These are phyloP conservation scores for Pilasporangium apinafurcum DNA, from an alignment of 352 stramenopile genomes.

Conservation along the genomic window DNA sequence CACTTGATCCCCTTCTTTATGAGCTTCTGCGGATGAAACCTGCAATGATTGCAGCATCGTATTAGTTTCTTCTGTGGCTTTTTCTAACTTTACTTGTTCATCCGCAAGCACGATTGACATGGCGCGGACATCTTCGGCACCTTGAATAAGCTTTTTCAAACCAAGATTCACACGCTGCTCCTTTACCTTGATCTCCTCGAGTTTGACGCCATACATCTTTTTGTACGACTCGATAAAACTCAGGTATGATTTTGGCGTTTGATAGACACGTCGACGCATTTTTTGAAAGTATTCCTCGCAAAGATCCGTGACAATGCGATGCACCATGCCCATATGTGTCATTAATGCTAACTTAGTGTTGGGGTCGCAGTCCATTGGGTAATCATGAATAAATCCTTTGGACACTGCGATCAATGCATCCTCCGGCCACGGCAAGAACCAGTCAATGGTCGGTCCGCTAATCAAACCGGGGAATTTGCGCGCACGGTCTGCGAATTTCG, in stretches of 20 bases:
- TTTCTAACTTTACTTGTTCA: constrained; percentile 95
- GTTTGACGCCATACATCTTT: constrained; percentile 93
- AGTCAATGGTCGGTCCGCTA: constrained; percentile 97
- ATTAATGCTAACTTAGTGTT: constrained; percentile 88
- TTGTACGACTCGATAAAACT: constrained; percentile 99
- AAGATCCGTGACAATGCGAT: constrained; percentile 95
- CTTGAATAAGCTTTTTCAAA: constrained; percentile 97
- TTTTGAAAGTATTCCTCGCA: constrained; percentile 98
- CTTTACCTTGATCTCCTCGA: constrained; percentile 95
- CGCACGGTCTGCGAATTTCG: constrained; percentile 95
- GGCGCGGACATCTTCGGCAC: constrained; percentile 93
- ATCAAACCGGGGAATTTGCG: constrained; percentile 97
- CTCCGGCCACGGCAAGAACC: constrained; percentile 98
- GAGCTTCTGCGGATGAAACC: constrained; percentile 93
- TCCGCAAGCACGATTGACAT: constrained; percentile 97
- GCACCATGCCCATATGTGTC: constrained; percentile 97
- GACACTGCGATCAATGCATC: constrained; percentile 96
- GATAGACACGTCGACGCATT: constrained; percentile 96
- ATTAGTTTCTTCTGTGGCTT: constrained; percentile 96
- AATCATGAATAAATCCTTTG: constrained; percentile 96
- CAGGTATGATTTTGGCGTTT: constrained; percentile 98
- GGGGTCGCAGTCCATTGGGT: constrained; percentile 91
- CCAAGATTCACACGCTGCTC: constrained; percentile 96
- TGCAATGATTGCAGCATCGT: constrained; percentile 97
- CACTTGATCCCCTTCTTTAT: constrained; percentile 97